Base-by-base conservation (phyloP, 495 filamentous ascomycete species). In the Achaetomiella virescens region DNA sequence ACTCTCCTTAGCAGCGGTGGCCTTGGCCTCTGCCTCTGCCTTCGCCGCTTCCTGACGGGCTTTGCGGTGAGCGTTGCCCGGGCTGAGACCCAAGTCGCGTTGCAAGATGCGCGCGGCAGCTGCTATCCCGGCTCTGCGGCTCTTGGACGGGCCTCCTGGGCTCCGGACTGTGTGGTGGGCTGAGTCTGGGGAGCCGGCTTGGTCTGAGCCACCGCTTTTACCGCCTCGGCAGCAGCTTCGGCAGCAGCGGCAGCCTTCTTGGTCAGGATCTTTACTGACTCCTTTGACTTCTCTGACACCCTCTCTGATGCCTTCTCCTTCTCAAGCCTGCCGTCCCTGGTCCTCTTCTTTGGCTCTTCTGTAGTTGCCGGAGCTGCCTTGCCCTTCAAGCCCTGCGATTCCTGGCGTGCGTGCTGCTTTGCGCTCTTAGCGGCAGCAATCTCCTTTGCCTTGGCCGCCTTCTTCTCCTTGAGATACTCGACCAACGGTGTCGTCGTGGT, bases 391-490 rank as follows among this genome's bases (percentile, higher is more conserved):
- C 57, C 65, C 51, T 76, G 67, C 4, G 72, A 72, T 20, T 78
- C 75, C 46, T 78, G 73, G 14, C 75, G 64, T 22, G 67, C 57
- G 46, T 80, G 77, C 51, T 80, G 77, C 51, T 80, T 80, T 18
- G 74, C 71, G 48, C 66, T 71, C 66, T 75, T 77, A 1, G 74
- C 68, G 17, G 70, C 69, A 4, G 78, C 70, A 17, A 67, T 70
- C 46, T 91, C 88, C 66, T 91, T 95, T 9, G 81, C 86, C 72
- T 90, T 95, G 66, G 81, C 86, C 12, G 89, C 89, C 73, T 92
- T 96, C 76, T 88, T 93, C 62, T 95, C 90, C 62, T 84, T 84
- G 40, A 98, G 77, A 62, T 83, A 95, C 63, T 97, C 91, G 38
- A 98, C 86, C 55, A 98, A 70, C 0, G 93, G 93, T 0, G 93